Evolutionary conservation across 192 early-diverging fungal genomes (phyloP).

Genomic region (Backusella liffmaniae): DNA sequence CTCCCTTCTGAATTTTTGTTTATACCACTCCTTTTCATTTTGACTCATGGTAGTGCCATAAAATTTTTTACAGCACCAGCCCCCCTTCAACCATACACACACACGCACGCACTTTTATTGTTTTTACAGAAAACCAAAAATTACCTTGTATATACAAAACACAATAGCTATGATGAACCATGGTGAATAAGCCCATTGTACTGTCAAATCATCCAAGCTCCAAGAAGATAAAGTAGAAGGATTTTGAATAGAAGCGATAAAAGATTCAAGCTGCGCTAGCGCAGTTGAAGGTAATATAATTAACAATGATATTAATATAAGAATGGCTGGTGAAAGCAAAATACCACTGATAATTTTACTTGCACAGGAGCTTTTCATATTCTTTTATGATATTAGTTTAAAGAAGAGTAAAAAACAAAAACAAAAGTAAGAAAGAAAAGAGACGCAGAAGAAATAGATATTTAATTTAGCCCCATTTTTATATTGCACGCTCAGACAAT

Average conservation of each 20-base stretch:
- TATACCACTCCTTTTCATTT: neutral
- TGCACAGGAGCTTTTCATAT: neutral
- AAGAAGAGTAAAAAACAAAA: neutral
- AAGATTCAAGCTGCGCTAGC: neutral
- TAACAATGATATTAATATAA: neutral
- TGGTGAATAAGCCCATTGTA: neutral
- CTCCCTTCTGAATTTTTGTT: neutral
- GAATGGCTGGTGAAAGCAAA: neutral
- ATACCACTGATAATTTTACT: neutral
- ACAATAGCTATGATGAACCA: neutral
- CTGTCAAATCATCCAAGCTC: neutral
- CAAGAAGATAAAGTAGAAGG: neutral
- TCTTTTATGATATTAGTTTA: neutral
- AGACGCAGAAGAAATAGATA: neutral
- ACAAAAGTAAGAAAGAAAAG: neutral
- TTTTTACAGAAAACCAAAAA: neutral
- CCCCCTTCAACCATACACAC: neutral
- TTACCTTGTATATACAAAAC: constrained; percentile 13
- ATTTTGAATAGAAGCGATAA: neutral
- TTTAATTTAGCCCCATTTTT: constrained; percentile 13
- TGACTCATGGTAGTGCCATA: neutral
- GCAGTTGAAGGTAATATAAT: neutral
- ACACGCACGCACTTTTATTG: neutral
- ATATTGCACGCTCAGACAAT: constrained; percentile 6
- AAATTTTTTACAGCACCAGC: neutral